Percentiles rank a stretch among this genome's conserved stretches.
phyloP scores from a whole-genome alignment of 2,329 filamentous ascomycete species.

The Cylindrodendrum hubeiense region DNA sequence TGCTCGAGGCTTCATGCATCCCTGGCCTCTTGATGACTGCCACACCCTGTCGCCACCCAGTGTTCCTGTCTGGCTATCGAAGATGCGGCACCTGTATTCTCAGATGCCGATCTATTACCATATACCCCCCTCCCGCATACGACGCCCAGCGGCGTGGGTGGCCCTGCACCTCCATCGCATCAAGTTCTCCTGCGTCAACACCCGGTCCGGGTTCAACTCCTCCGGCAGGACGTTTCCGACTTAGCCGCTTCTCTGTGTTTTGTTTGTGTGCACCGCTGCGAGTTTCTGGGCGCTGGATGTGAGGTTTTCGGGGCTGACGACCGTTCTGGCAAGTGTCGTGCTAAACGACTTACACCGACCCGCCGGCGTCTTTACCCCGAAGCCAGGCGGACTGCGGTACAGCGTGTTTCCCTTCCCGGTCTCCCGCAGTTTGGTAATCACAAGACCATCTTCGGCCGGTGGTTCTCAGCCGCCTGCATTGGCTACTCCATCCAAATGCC shows the following conservation, averaged over 20 bases:
- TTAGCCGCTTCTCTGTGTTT: neutral
- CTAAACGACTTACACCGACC: conserved; percentile 21
- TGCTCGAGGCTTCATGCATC: conserved; percentile 10
- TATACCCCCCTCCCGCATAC: conserved; percentile 28
- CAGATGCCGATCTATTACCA: conserved; percentile 37
- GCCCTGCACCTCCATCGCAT: conserved; percentile 27
- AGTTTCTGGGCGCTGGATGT: neutral
- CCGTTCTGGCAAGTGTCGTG: neutral
- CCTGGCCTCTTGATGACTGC: conserved; percentile 10
- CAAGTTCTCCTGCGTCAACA: conserved; percentile 4
- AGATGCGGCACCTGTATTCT: conserved; percentile 21
- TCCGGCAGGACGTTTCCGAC: neutral
- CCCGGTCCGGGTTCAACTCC: conserved; percentile 12
- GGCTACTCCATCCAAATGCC: conserved; percentile 32
- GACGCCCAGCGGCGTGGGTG: conserved; percentile 23
- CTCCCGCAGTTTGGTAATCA: conserved; percentile 24
- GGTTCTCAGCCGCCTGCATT: conserved; percentile 31
- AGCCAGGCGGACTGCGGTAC: conserved; percentile 4
- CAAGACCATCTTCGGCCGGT: conserved; percentile 12
- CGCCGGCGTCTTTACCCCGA: neutral
- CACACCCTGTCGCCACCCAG: conserved; percentile 15
- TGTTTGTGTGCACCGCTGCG: neutral
- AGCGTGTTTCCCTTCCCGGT: conserved; percentile 25
- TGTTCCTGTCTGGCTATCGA: conserved; percentile 23
- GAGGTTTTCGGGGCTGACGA: neutral